Evolutionary conservation across 1,139 yeast species (phyloP).

Genomic region (Pichia sp.): DNA sequence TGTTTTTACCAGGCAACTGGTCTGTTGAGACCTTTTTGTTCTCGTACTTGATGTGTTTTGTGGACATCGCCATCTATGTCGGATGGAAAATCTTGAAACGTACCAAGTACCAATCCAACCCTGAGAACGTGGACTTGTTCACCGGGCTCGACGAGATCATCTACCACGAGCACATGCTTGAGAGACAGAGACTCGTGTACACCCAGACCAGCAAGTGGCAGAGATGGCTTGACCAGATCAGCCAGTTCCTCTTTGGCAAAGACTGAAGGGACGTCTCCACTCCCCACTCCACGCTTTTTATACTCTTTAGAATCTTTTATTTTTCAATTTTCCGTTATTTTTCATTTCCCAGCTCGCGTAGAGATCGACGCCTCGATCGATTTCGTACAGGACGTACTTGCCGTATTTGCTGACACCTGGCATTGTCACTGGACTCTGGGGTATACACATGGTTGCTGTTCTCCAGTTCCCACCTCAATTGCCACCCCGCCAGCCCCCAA

Average conservation of each 20-base stretch:
- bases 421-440: too few species aligned
- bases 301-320: not conserved
- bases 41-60: constrained; percentile 64
- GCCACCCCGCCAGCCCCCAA: too few species aligned
- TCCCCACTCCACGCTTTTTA: too few species aligned
- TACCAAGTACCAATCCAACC: constrained; percentile 43
- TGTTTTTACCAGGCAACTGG: constrained; percentile 75
- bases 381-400: too few species aligned
- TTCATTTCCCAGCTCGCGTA: too few species aligned
- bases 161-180: constrained; percentile 43
- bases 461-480: too few species aligned
- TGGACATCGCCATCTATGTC: constrained; percentile 56
- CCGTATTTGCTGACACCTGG: not conserved
- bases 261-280: constrained; percentile 6
- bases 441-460: too few species aligned
- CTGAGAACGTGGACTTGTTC: constrained; percentile 52
- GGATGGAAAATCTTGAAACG: constrained; percentile 54
- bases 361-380: too few species aligned
- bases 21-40: constrained; percentile 57
- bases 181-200: constrained; percentile 13
- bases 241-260: constrained; percentile 18
- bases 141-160: constrained; percentile 59
- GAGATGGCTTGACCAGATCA: constrained; percentile 11
- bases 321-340: not conserved
- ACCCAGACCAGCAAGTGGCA: constrained; percentile 6